A percentile compares a stretch with the other conserved stretches of the same genome.
These are phyloP conservation scores for Pythium grandisporangium DNA, from an alignment of 352 stramenopile species.

Conservation along the genomic window DNA sequence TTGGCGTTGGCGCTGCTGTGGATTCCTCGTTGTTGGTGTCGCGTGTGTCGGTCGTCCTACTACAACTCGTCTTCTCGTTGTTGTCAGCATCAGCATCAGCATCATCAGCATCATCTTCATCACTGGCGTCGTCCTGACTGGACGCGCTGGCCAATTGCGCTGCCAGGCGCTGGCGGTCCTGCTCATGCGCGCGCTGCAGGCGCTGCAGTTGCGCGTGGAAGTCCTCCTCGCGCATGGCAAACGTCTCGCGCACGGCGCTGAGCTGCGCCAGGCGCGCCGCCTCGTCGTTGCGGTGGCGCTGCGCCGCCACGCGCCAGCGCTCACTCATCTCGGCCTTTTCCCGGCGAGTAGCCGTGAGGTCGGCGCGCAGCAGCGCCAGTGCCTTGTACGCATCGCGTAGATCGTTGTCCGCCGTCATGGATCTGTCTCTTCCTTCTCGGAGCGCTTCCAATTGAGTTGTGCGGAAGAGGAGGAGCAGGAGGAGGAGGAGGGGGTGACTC, in stretches of 20 bases:
- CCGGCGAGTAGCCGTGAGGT: slow-evolving; percentile 14
- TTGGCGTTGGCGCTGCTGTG: no score
- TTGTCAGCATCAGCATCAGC: no score
- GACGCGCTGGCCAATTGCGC: no score
- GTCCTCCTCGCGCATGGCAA: slow-evolving; percentile 10
- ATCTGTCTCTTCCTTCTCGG: no score
- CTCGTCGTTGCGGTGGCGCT: slow-evolving; percentile 3
- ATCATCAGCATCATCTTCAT: not conserved
- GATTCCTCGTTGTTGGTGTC: not conserved
- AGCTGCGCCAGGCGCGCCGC: not conserved
- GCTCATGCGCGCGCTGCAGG: not conserved
- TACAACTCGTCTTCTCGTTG: no score
- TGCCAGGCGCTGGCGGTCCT: no score
- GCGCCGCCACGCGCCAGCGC: not conserved
- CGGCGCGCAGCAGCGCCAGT: slow-evolving; percentile 29
- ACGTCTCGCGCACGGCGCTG: slow-evolving; percentile 2
- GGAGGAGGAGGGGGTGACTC: no score
- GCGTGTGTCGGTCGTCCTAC: no score
- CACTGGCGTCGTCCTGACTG: not conserved
- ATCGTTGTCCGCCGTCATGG: slow-evolving; percentile 29
- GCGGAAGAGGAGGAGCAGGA: no score
- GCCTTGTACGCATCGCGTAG: slow-evolving; percentile 39
- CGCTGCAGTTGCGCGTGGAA: not conserved
- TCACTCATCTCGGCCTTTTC: slow-evolving; percentile 10
- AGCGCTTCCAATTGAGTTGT: no score